Evolutionary conservation across 257 asterid species (phyloP).

Genomic region (Przewalskia tangutica): DNA sequence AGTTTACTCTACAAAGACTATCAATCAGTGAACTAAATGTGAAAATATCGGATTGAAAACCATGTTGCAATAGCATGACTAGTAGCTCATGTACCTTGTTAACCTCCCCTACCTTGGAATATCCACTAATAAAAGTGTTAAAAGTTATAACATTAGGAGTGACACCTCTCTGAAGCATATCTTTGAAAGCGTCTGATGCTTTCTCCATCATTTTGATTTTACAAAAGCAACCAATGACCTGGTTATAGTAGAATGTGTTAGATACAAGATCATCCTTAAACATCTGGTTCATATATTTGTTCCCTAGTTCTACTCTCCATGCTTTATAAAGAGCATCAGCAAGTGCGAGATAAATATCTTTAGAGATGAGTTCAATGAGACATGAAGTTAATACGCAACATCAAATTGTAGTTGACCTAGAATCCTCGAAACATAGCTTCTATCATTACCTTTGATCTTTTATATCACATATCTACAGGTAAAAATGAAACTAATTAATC

Average conservation of each 20-base stretch:
- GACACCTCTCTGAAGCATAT: constrained; percentile 48
- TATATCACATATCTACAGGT: background rate
- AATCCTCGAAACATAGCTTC: background rate
- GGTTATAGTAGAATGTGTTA: constrained; percentile 48
- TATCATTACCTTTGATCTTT: background rate
- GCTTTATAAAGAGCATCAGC: constrained; percentile 47
- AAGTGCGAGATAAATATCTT: constrained; percentile 40
- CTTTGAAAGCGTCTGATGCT: constrained; percentile 42
- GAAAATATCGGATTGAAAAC: constrained; percentile 59
- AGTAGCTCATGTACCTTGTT: constrained; percentile 43
- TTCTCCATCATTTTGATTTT: constrained; percentile 52
- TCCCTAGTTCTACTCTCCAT: constrained; percentile 46
- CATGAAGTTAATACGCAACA: background rate
- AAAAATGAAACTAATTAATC: no score
- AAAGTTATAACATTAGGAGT: constrained; percentile 59
- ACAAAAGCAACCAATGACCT: constrained; percentile 78
- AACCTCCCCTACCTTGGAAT: constrained; percentile 49
- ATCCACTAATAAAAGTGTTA: constrained; percentile 71
- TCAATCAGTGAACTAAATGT: constrained; percentile 75
- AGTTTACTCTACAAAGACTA: constrained; percentile 55
- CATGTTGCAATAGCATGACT: constrained; percentile 40
- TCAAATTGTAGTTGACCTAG: background rate
- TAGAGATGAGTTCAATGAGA: background rate
- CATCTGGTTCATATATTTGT: constrained; percentile 41
- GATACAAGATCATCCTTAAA: constrained; percentile 33